phyloP scores from a whole-genome alignment of 2,329 filamentous ascomycete genomes.

The Colletotrichum lindemuthianum region DNA sequence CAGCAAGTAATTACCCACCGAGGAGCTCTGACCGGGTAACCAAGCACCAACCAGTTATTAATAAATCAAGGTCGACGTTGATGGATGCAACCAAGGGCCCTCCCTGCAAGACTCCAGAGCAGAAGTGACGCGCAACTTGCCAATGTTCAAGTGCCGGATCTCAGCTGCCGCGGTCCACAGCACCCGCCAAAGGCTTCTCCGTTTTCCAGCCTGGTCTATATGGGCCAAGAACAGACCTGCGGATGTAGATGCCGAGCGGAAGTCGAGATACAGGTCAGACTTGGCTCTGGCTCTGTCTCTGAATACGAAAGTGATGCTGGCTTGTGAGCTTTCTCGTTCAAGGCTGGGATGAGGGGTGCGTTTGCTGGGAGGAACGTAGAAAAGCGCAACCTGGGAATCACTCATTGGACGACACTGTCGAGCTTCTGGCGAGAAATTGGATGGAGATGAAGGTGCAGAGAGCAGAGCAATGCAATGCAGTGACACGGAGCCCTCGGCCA shows the following conservation, averaged over 20 bases:
- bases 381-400: neutral
- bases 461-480: neutral
- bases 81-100: too few species aligned
- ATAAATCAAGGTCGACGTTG: constrained; percentile 14
- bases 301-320: too few species aligned
- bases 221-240: constrained; percentile 19
- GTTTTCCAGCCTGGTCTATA: constrained; percentile 32
- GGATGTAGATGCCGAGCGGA: constrained; percentile 29
- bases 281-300: too few species aligned
- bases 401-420: constrained; percentile 13
- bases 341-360: too few species aligned
- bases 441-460: neutral
- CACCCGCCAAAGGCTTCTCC: constrained; percentile 16
- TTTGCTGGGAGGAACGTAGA: too few species aligned
- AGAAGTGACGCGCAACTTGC: constrained; percentile 19
- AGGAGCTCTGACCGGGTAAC: constrained; percentile 17
- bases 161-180: constrained; percentile 15
- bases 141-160: constrained; percentile 15
- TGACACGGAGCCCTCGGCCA: constrained; percentile 3
- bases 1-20: constrained; percentile 7
- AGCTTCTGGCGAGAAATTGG: neutral
- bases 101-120: too few species aligned
- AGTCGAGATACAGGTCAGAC: constrained; percentile 3
- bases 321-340: too few species aligned
- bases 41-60: constrained; percentile 2